Conservation (phyloP, 805 yeast genomes). For the Clavispora asparagi region DNA sequence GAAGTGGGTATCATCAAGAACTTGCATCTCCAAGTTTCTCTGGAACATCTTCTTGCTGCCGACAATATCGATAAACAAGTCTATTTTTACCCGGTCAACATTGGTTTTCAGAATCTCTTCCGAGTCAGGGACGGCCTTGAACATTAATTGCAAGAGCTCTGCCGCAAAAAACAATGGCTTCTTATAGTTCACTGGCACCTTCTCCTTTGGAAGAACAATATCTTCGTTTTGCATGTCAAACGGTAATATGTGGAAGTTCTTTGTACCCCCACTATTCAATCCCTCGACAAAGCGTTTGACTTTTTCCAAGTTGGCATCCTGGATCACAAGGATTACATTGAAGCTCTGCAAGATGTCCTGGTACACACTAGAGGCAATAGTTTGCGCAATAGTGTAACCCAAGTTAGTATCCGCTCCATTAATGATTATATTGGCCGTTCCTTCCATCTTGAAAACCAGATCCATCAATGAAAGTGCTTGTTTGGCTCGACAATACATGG, state of each 20-base stretch:
- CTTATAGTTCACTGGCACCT: slow-evolving; percentile 29
- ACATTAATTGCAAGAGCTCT: slow-evolving; percentile 31
- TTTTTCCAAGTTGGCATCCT: slow-evolving; percentile 16
- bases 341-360: slow-evolving; percentile 15
- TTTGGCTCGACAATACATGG: slow-evolving; percentile 33
- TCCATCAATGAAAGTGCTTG: slow-evolving; percentile 28
- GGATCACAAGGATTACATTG: slow-evolving; percentile 28
- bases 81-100: slow-evolving; percentile 25
- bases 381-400: slow-evolving; percentile 32
- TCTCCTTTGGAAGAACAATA: slow-evolving; percentile 31
- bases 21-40: slow-evolving; percentile 21
- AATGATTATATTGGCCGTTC: slow-evolving; percentile 27
- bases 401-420: slow-evolving; percentile 41
- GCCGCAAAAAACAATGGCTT: slow-evolving; percentile 34
- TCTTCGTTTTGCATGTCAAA: slow-evolving; percentile 33
- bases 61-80: slow-evolving; percentile 33
- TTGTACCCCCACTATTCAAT: slow-evolving; percentile 15
- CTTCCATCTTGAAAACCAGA: slow-evolving; percentile 6
- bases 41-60: slow-evolving; percentile 38
- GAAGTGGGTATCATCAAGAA: slow-evolving; percentile 25
- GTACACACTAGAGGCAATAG: slow-evolving; percentile 26
- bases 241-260: slow-evolving; percentile 23
- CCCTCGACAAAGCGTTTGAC: slow-evolving; percentile 18
- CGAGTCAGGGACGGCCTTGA: slow-evolving; percentile 17
- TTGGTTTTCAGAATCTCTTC: slow-evolving; percentile 17